Evolutionary conservation across 202 grass and related monocot species (phyloP), one percentile per base, ranked within the genome.

Genomic region (Eragrostis tef): DNA sequence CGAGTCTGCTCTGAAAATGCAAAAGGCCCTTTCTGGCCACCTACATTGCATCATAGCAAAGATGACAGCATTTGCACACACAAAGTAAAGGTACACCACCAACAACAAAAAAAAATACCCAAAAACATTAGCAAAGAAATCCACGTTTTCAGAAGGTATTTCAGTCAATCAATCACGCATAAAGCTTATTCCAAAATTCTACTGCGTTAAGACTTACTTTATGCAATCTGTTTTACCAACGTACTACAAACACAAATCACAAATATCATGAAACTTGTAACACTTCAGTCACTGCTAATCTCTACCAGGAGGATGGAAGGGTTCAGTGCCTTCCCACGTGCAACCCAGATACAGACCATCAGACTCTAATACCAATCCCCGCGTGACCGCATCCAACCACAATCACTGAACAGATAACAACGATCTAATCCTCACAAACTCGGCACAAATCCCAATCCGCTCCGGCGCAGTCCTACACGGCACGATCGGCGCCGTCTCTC

Each of bases 241-340:
- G 34, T 14, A 44, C 16, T 14, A 56, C 41, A 7, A 42, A 49
- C 11, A 14, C n/a, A 42, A 59, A 8, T 9, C 72, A 44, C 12
- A 59, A 21, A 39, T 5, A 67, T 41, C 64, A 67, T 20, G 3
- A 45, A 62, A 47, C 22, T 62, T 4, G 21, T 10, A 29, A 11
- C 74, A 77, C 46, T 77, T 63, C 73, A 29, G 41, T 31, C 6
- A 63, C 57, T n/a, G 42, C 42, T 48, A 31, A 44, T 46, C 57
- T 63, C 24, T 48, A 42, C 24, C 31, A 42, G 29, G 12, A 42
- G 29, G 12, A 43, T 63, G 10, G 56, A 63, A 26, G 39, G 26
- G 16, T 48, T n/a, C 22, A 46, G 25, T 11, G 57, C 22, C 16
- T 61, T 45, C 22, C 22, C 11, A 63, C 57, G 48, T 27, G 2